Evolutionary conservation across 2,329 filamentous ascomycete species (phyloP), one percentile per base, ranked within the genome.

Genomic region (Podosphaera aphanis): DNA sequence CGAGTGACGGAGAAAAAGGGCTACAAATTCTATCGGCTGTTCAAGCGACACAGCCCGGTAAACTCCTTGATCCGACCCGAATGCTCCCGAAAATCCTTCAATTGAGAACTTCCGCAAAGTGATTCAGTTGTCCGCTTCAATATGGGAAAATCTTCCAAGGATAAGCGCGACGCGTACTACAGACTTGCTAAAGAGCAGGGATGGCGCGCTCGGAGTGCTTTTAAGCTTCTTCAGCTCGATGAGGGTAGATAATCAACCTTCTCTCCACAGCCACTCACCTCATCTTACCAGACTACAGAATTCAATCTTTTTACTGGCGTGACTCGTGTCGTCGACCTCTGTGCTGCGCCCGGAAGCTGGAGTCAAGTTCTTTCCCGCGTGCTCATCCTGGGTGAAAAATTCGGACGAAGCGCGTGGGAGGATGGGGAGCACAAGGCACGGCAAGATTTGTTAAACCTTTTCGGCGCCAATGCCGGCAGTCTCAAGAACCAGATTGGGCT

Each of bases 141-240:
- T 15, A 93, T 93, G 86, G 86, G 86, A 1, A 95, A 95, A 62
- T 93, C 90, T 1, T 95, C 88, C 42, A 98, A 98, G 63, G 90
- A 98, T 60, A 98, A 98, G 65, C 82, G 90, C 45, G 90, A 98
- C 62, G 86, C 86, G 40, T 98, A 98, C 65, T 98, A 98, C 59
- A 76, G 90, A 46, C 80, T 98, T 7, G 90, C 90, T 16, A 98
- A 98, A 65, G 90, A 98, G 63, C 90, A 98, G 67, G 92, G 92
- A 52, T 98, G 90, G 88, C 82, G 90, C 31, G 90, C 90, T 23
- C 74, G 90, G 48, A 93, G 85, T 53, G 90, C 90, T 7, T 98
- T 94, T 68, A 98, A 98, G 64, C 74, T 98, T 20, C 75, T 98
- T 11, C 90, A 98, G 62, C 75, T 98, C 20, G 86, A 98, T 61